phyloP scores from a whole-genome alignment of 345 rosid genomes.

The Eutrema yunnanense region DNA sequence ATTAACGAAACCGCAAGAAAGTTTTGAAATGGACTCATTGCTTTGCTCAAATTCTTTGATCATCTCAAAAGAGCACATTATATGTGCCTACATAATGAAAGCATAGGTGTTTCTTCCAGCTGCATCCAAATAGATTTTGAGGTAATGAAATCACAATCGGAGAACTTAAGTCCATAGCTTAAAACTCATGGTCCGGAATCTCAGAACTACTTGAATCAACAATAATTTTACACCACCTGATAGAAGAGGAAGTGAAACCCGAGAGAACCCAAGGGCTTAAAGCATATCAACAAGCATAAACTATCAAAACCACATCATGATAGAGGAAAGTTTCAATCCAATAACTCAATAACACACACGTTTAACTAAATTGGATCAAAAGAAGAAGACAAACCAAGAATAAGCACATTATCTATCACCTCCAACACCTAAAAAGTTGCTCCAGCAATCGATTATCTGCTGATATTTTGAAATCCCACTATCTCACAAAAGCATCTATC shows the following conservation, averaged over 20 bases:
- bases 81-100: not conserved
- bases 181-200: not conserved
- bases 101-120: not conserved
- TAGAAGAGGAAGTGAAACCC: not conserved
- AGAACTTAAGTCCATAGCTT: not conserved
- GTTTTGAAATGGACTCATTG: not conserved
- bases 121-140: not conserved
- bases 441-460: not conserved
- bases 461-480: not conserved
- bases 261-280: not conserved
- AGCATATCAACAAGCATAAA: not conserved
- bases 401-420: slow-evolving; percentile 1
- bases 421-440: not conserved
- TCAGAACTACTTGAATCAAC: not conserved
- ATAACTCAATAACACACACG: not conserved
- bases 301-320: not conserved
- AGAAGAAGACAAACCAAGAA: not conserved
- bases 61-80: not conserved
- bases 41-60: not conserved
- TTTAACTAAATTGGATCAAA: not conserved
- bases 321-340: not conserved
- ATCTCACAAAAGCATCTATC: not conserved
- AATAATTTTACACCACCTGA: not conserved
- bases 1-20: not conserved
- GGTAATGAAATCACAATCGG: not conserved